A percentile compares a stretch with the other conserved stretches of the same genome.
Conservation (phyloP, 192 early-diverging fungal species). For the Backusella macrospora region DNA sequence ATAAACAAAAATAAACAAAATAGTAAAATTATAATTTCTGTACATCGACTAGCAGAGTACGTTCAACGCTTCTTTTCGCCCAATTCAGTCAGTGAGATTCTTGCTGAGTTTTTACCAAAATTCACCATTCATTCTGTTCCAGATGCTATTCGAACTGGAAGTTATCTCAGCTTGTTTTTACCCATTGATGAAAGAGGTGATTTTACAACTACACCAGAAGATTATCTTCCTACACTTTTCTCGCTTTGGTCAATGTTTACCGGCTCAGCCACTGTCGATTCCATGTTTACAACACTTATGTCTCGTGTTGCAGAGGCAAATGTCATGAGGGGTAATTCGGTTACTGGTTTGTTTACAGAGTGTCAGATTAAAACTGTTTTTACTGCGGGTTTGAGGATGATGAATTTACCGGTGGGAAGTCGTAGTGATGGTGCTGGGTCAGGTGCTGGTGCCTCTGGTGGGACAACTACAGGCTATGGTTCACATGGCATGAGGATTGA, state of each 20-base stretch:
- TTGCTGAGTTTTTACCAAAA: constrained; percentile 76
- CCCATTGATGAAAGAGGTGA: constrained; percentile 48
- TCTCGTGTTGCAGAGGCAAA: constrained; percentile 65
- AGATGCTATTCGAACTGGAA: constrained; percentile 57
- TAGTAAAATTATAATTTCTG: constrained; percentile 55
- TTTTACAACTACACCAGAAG: constrained; percentile 46
- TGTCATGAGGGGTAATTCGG: constrained; percentile 39
- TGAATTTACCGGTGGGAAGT: constrained; percentile 61
- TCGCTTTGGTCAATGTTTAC: constrained; percentile 80
- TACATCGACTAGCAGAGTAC: constrained; percentile 52
- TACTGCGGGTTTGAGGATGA: constrained; percentile 47
- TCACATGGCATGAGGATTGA: constrained; percentile 44
- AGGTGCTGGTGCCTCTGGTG: constrained; percentile 53
- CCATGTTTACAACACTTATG: constrained; percentile 72
- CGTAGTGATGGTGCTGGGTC: constrained; percentile 43
- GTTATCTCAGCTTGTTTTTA: constrained; percentile 71
- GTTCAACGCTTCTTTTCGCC: constrained; percentile 72
- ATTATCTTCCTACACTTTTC: constrained; percentile 84
- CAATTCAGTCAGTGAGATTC: constrained; percentile 68
- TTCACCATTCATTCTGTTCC: constrained; percentile 69
- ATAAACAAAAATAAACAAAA: constrained; percentile 8
- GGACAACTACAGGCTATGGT: constrained; percentile 42
- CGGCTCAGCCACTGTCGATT: constrained; percentile 60
- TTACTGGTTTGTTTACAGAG: constrained; percentile 59
- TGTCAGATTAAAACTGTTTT: constrained; percentile 65